Base-by-base conservation (phyloP, 805 yeast species). In the Lachancea meyersii region DNA sequence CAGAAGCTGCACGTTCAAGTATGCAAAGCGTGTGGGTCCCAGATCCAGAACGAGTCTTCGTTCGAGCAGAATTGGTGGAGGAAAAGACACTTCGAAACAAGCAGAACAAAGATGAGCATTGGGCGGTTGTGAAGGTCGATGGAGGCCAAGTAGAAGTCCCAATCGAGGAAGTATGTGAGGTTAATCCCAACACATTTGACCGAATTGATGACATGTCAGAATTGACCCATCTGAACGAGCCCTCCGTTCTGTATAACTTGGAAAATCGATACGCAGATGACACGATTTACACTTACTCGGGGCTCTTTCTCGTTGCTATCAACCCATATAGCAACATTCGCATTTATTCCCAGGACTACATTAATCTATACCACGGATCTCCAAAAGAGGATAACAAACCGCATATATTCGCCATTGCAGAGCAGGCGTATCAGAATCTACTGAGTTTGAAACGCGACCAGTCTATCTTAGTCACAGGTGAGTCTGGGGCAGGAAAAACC, bases 401-500 rank as follows among this genome's bases (percentile, higher is more conserved):
- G 1, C 99, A 93, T 61, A 88, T 93, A 31, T 93, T 80, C 64
- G 94, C 95, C 1, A 80, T 85, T 23, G 84, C 95, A 0, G 96
- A 93, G 55, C 78, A 79, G 36, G 95, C 97, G 1, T 86, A 80
- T 53, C 76, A 86, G 48, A 84, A 81, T 54, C 68, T 93, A 59
- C 67, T 86, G 10, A 70, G 73, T 10, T 80, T 83, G 49, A 72
- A 69, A 39, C 79, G 79, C 54, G 83, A 89, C 61, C 98, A 93
- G 67, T 81, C 94, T 10, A 87, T 93, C 43, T 70, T 93, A 38
- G 97, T 93, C n/a, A 93, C 98, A 0, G 99, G 99, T 50, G 99
- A 93, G 60, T 83, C 95, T 19, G 99, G 99, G 51, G 98, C 99
- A 0, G 99, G 99, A 41, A 93, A 93, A 60, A 93, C 99, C 0